Evolutionary conservation across 495 filamentous ascomycete genomes (phyloP), one percentile per base, ranked within the genome.

Genomic region (Hyaloscypha variabilis): DNA sequence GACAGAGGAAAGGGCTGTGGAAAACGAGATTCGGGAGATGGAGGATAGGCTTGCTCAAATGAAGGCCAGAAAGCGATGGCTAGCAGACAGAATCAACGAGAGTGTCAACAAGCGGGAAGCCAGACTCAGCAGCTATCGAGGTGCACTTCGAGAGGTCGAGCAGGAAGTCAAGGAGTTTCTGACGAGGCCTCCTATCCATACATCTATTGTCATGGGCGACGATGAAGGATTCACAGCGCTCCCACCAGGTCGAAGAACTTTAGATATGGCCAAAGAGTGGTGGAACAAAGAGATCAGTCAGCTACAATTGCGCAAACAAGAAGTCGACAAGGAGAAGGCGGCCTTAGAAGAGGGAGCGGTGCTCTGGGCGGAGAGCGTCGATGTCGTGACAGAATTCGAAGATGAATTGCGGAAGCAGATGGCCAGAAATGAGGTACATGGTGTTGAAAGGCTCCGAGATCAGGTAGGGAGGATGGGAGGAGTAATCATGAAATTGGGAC

Each of bases 301-400:
- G 24, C 79, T 87, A 26, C 77, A 78, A 14, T 76, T 79, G 0
- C 75, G 94, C 11, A 78, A 82, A 54, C 75, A 79, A 69, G 85
- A 87, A 64, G 86, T 87, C 58, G 67, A 80, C 25, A 77, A 77
- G 51, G 94, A 99, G 72, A 85, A 86, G 26, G 69, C 78, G 8
- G 95, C 94, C 0, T 75, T 97, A n/a, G 89, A 95, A 54, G 90
- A 95, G 69, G 95, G 95, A 8, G 90, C 85, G 5, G 78, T 84
- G 57, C 77, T 96, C 25, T 99, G 95, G 95, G 85, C 90, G 65
- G 83, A 87, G 49, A 86, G 88, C 2, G 72, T 92, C 8, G 73
- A 77, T 19, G 78, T 90, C 24, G 82, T 97, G 0, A 78, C 78
- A 8, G 79, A 82, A 8, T 94, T 96, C 69, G 94, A 98, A 71